phyloP scores from a whole-genome alignment of 352 stramenopile species.

The Saprolegnia diclina region DNA sequence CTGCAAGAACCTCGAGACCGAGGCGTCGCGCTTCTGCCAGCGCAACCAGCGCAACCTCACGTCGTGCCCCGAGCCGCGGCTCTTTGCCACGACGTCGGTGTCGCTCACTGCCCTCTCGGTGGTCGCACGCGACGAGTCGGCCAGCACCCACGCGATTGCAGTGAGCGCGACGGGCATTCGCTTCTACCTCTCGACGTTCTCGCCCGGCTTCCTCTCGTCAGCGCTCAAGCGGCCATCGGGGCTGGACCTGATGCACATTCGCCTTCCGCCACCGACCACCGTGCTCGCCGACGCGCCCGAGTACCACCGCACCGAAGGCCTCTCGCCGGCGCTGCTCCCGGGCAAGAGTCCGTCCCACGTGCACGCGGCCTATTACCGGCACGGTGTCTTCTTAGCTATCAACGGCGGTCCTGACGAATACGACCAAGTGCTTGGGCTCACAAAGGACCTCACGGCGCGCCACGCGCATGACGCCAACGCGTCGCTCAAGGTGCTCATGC shows the following conservation, averaged over 20 bases:
- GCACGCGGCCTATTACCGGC: slow-evolving; percentile 69
- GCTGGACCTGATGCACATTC: slow-evolving; percentile 76
- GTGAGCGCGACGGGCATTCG: slow-evolving; percentile 90
- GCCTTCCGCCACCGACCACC: slow-evolving; percentile 64
- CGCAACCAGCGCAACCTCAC: slow-evolving; percentile 76
- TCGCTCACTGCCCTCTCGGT: slow-evolving; percentile 66
- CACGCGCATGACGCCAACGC: slow-evolving; percentile 39
- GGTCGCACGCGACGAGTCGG: slow-evolving; percentile 62
- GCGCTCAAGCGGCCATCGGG: slow-evolving; percentile 50
- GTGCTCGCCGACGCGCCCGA: slow-evolving; percentile 62
- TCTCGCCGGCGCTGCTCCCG: slow-evolving; percentile 72
- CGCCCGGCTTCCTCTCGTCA: slow-evolving; percentile 41
- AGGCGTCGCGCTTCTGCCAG: slow-evolving; percentile 72
- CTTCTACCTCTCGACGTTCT: slow-evolving; percentile 90
- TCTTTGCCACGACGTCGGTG: slow-evolving; percentile 60
- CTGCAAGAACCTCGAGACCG: slow-evolving; percentile 58
- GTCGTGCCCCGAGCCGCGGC: slow-evolving; percentile 71
- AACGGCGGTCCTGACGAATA: slow-evolving; percentile 72
- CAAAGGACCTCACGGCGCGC: slow-evolving; percentile 65
- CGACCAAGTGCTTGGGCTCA: slow-evolving; percentile 68
- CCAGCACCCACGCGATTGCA: slow-evolving; percentile 88
- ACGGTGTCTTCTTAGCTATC: slow-evolving; percentile 72
- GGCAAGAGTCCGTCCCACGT: slow-evolving; percentile 75
- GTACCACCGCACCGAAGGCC: slow-evolving; percentile 82
- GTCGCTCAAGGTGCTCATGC: slow-evolving; percentile 55